Base-by-base conservation (phyloP, 192 early-diverging fungal species). In the Gaertneriomyces semiglobifer region DNA sequence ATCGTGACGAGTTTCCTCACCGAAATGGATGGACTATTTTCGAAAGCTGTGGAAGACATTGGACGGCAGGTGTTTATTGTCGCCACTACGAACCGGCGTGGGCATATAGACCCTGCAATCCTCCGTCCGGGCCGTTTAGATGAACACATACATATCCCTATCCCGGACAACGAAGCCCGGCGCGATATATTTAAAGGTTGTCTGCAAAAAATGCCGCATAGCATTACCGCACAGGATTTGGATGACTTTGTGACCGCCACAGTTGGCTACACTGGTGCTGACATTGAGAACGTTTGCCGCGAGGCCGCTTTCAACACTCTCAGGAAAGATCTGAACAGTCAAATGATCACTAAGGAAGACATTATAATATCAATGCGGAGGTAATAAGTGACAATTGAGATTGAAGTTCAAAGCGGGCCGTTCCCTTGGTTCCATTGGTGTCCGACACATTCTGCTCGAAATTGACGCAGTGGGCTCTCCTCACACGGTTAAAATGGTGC, bases 121-220 rank as follows among this genome's bases (percentile, higher is more conserved):
- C 56, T 94, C 71, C 84, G 93, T 46, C 92, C 93, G 9, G 92
- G 92, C 19, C 84, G 93, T 9, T 75, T 96, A 44, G 93, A 93
- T 70, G 85, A 92, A 61, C 84, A 88, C 62, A 71, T 94, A 43
- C 66, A 82, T 51, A 76, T 94, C 25, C 76, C 78, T 10, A 44
- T 78, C 3, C 92, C 92, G 11, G 72, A 86, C 52, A 65, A 62
- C 39, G 74, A 77, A 70, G 62, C 69, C 38, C 73, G 77, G 18
- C 11, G 12, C 6, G 42, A 57, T 38, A 69, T 78, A 8, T 75
- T 72, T 42, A 40, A 57, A 6, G 73, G 77, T 0, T 73, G 71
- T 63, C 64, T 78, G 70, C 40, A 12, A 8, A 55, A 19, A 10
- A 68, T 78, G 33, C 77, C 77, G 5, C n/a, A 72, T 61, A 51